A percentile compares a stretch with the other conserved stretches of the same genome.
phyloP scores from a whole-genome alignment of 148 eudicot genomes.

The Salicornia ramosissima region DNA sequence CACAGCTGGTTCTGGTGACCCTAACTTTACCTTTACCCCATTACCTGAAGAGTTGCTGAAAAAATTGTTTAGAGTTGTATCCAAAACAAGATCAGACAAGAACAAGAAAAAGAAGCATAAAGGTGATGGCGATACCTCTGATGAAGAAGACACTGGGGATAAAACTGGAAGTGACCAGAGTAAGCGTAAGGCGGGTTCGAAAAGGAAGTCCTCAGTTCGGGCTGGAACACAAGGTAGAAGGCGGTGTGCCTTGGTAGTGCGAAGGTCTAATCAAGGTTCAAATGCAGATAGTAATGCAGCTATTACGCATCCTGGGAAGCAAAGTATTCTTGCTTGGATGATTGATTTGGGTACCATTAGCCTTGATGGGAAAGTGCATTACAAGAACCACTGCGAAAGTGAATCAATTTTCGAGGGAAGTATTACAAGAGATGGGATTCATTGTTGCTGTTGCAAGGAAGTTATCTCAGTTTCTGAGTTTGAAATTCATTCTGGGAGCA shows the following conservation, averaged over 20 bases:
- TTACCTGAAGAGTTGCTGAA: slow-evolving; percentile 63
- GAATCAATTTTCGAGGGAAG: slow-evolving; percentile 50
- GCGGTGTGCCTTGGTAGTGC: slow-evolving; percentile 61
- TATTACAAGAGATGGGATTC: slow-evolving; percentile 72
- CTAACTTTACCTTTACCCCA: slow-evolving; percentile 46
- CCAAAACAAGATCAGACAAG: slow-evolving; percentile 32
- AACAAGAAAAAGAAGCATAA: slow-evolving; percentile 29
- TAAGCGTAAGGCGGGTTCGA: slow-evolving; percentile 17
- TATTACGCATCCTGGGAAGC: slow-evolving; percentile 47
- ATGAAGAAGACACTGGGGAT: slow-evolving; percentile 16
- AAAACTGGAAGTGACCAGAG: slow-evolving; percentile 16
- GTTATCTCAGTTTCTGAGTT: slow-evolving; percentile 47
- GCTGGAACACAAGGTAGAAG: slow-evolving; percentile 38
- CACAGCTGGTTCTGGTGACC: slow-evolving; percentile 30
- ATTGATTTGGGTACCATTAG: slow-evolving; percentile 59
- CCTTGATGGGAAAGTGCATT: slow-evolving; percentile 51
- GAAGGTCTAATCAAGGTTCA: slow-evolving; percentile 46
- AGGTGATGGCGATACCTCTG: slow-evolving; percentile 23
- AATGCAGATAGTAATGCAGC: slow-evolving; percentile 38
- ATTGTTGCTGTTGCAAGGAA: slow-evolving; percentile 63
- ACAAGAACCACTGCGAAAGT: slow-evolving; percentile 36
- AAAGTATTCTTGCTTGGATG: slow-evolving; percentile 82
- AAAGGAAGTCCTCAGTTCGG: slow-evolving; percentile 33
- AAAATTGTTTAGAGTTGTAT: slow-evolving; percentile 49
- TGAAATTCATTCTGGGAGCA: slow-evolving; percentile 63